phyloP scores from a whole-genome alignment of 192 early-diverging fungal genomes.

The Oehlia diaphana region DNA sequence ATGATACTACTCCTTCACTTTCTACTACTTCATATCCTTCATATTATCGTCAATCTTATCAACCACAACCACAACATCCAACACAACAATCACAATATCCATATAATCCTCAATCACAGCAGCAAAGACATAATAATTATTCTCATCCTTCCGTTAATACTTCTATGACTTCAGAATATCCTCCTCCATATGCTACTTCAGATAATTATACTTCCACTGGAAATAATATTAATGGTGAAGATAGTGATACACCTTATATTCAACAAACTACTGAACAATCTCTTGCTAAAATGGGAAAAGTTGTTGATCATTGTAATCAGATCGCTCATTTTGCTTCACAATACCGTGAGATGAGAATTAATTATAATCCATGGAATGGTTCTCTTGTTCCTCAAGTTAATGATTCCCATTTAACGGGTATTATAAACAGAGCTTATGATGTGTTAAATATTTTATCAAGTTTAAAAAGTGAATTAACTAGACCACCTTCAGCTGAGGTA shows the following conservation, averaged over 20 bases:
- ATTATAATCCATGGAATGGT: slow-evolving; percentile 8
- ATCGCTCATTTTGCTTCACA: slow-evolving; percentile 4
- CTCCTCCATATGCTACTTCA: too few species aligned
- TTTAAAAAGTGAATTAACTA: slow-evolving; percentile 6
- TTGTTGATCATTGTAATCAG: slow-evolving; percentile 5
- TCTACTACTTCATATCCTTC: neutral
- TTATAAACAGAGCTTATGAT: slow-evolving; percentile 8
- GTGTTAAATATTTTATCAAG: neutral
- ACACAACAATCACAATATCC: neutral
- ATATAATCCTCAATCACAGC: too few species aligned
- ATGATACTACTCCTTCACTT: neutral
- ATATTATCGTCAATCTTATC: neutral
- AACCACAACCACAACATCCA: neutral
- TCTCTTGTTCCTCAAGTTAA: neutral
- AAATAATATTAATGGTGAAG: neutral
- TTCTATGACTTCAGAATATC: neutral
- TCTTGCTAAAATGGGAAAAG: neutral
- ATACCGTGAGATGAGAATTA: neutral
- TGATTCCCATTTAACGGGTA: slow-evolving; percentile 1
- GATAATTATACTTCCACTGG: neutral
- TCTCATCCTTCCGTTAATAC: neutral
- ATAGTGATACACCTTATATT: slow-evolving; percentile 1
- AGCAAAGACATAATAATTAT: neutral
- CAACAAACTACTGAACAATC: slow-evolving; percentile 11
- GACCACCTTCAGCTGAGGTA: neutral